Base-by-base conservation (phyloP, 768 basidiomycete genomes). In the Auricularia heimuer region DNA sequence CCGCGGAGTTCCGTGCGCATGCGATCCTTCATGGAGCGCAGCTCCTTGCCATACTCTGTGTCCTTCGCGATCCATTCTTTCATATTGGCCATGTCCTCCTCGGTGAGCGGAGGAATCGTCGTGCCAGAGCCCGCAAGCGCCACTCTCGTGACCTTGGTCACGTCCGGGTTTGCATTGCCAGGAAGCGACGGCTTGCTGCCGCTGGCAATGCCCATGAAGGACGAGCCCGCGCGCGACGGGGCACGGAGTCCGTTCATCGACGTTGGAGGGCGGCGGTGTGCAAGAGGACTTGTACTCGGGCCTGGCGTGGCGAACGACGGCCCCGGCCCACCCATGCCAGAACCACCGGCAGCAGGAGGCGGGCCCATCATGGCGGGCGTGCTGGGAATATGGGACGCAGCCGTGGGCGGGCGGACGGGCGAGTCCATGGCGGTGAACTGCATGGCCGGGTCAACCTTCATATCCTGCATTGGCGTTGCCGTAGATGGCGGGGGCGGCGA, bases 31-130 rank as follows among this genome's bases (percentile, higher is more conserved):
- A 67, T 64, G 62, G 63, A 62, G 1, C 58, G 64, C 63, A 54
- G 69, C 60, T 54, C 69, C 61, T 54, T 68, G 62, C 67, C 67
- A 63, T 75, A 78, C 67, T 77, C 81, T 61, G 79, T 76, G 69
- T 92, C 92, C 61, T 70, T 74, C 67, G 78, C 75, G 80, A 89
- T 85, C 89, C 89, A 92, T 51, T 65, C 72, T 69, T 86, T 75
- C 56, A 91, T 74, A 47, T 80, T 69, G 29, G 63, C 65, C 33
- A 89, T 81, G 71, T 91, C 86, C 1, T 72, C 71, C 7, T 77
- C 72, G 6, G 70, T 67, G 18, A 94, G 75, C 0, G 80, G 70
- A 2, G 85, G 88, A 62, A 89, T 88, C 56, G 77, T 75, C 62
- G 72, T 74, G 1, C 77, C 74, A n/a, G 83, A 83, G 12, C 81